Evolutionary conservation across 2,329 filamentous ascomycete species (phyloP), one percentile per base, ranked within the genome.

Genomic region (Sordariomycetes sp.): DNA sequence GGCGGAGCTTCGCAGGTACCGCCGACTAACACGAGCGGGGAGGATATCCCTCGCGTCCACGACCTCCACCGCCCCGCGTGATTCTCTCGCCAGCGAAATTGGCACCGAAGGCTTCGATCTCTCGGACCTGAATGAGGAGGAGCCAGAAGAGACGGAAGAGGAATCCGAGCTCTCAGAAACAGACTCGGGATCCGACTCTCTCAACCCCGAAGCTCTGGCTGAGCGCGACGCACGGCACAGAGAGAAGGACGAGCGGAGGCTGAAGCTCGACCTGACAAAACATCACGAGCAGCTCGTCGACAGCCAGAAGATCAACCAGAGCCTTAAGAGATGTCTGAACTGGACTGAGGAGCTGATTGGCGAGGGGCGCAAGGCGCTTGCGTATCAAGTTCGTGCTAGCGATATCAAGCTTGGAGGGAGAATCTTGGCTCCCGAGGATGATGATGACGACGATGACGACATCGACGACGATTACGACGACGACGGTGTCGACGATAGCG

Each of bases 291-390:
- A 97, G 1, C 80, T 99, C 10, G 76, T 90, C 45, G 91, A 96
- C 67, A 94, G 87, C 62, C 90, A 96, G 66, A 95, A 90, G 73
- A 90, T 97, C 76, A 97, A 96, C 67, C 89, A 95, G 68, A 95
- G 89, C 68, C 79, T 99, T 52, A 95, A 90, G 69, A 81, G 89
- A 53, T 99, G 94, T 68, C 77, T 96, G 36, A 84, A 85, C 62
- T 92, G 89, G 81, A 95, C 91, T 0, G 92, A 99, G 66, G 85
- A 88, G 61, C 78, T 99, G 52, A 96, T 99, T 68, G 85, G 82
- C 54, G 90, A 96, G 63, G 94, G 87, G 6, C 87, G 85, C 65
- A 92, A 89, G 66, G 94, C 94, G 0, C 78, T 99, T 2, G 86
- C 87, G 53, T 96, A 96, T 67, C 78, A 81, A 59, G 89, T 96